Percentiles rank a stretch among this genome's conserved stretches.
phyloP scores from a whole-genome alignment of 2,329 filamentous ascomycete genomes.

The Xylaria sp. region DNA sequence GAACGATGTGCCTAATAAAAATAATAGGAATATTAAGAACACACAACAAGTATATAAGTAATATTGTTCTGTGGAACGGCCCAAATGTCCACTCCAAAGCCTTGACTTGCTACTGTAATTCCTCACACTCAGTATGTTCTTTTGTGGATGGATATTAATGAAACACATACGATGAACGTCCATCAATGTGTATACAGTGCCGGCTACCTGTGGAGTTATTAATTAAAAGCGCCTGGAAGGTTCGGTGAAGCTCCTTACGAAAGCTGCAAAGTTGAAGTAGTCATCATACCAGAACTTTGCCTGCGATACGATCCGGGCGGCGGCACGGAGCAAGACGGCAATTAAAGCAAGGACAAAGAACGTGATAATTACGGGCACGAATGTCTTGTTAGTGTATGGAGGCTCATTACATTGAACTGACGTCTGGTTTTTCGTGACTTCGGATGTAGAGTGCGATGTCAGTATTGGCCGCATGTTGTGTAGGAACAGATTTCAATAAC shows the following conservation, averaged over 20 bases:
- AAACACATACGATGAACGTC: slow-evolving; percentile 15
- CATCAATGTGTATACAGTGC: not conserved
- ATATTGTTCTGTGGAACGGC: slow-evolving; percentile 29
- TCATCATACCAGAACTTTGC: slow-evolving; percentile 31
- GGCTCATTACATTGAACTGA: slow-evolving; percentile 18
- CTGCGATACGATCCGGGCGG: slow-evolving; percentile 15
- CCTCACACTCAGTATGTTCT: not conserved
- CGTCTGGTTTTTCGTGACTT: slow-evolving; percentile 29
- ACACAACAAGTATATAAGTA: slow-evolving; percentile 17
- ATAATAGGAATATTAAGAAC: not conserved
- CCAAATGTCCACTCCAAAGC: slow-evolving; percentile 28
- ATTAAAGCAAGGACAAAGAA: slow-evolving; percentile 24
- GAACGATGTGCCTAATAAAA: not conserved
- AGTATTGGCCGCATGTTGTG: not conserved
- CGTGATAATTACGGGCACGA: slow-evolving; percentile 20
- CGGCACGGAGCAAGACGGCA: slow-evolving; percentile 16
- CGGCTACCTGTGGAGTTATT: slow-evolving; percentile 4
- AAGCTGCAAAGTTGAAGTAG: slow-evolving; percentile 27
- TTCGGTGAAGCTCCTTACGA: slow-evolving; percentile 14
- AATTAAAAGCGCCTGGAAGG: not conserved
- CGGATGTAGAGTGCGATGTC: not conserved
- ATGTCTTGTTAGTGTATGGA: slow-evolving; percentile 16
- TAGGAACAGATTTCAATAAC: not conserved
- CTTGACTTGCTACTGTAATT: slow-evolving; percentile 12
- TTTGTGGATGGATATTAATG: not conserved